Base-by-base conservation (phyloP, 345 rosid genomes). In the Boechera divaricarpa region DNA sequence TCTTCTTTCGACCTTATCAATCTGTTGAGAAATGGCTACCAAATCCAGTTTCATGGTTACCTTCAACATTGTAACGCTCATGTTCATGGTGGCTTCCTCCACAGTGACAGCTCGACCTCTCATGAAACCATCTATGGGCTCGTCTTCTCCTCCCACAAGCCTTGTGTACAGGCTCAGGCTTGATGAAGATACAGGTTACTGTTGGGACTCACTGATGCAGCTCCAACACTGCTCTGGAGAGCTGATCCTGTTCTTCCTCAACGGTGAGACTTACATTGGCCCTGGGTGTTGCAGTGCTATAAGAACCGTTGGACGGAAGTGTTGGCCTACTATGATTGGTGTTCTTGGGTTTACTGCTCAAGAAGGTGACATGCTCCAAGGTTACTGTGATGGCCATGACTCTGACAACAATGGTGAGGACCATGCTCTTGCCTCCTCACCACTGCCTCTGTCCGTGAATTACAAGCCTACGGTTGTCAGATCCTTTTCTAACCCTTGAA, bases 151-250 rank as follows among this genome's bases (percentile, higher is more conserved):
- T 45, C 44, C 72, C 76, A 28, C 74, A 44, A 79, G 82, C 75
- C 82, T 79, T 4, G 35, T 11, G 28, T 60, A 82, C 29, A 64
- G 91, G 10, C 71, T 86, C 59, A 87, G 79, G 48, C 61, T 88
- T 53, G 84, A 83, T 12, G 84, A 80, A 8, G 87, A 82, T 38
- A 76, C 92, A 6, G 11, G 86, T 0, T 73, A 72, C 60, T 93
- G 97, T 67, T 91, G 97, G 97, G 93, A 82, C 64, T 88, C 97
- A 16, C 32, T 91, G 81, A 73, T 87, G 57, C 85, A 88, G 79
- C 90, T 91, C 10, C 92, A 91, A 67, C 79, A 92, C n/a, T 91
- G 98, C 57, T 84, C 91, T 0, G 96, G 92, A 0, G 97, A 89
- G 82, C 72, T 93, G 3, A 68, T 88, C 41, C n/a, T 86, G 51